Base-by-base conservation (phyloP, 768 basidiomycete genomes). In the Leccinum pellstonianum region DNA sequence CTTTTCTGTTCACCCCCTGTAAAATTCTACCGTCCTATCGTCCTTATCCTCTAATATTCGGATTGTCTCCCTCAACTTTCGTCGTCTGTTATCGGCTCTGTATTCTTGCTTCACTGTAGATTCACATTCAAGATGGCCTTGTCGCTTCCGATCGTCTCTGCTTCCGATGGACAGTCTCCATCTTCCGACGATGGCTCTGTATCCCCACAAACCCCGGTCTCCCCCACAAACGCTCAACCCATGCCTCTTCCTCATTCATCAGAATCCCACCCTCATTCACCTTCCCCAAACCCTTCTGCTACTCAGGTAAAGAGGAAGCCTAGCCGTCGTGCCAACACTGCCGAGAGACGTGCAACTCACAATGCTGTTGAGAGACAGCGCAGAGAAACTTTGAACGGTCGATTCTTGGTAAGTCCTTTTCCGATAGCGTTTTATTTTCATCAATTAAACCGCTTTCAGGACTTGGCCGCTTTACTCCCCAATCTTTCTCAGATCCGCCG, bases 321-420 rank as follows among this genome's bases (percentile, higher is more conserved):
- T 57, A 85, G 84, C 68, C 83, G 93, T 63, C 86, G 95, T 33
- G 95, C 94, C 55, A 98, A 98, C 77, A 98, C 95, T 55, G 95
- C 95, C 54, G 96, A 98, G 74, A 91, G 95, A 75, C 81, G 96
- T 37, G 93, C 94, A 4, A 95, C 92, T 21, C 96, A 99, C 78
- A 99, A 98, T 73, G 96, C 97, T 33, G 93, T 98, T 59, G 97
- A 98, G 79, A 83, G 97, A 54, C 90, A 91, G 70, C 84, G 96
- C 52, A 80, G 96, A 53, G 96, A 98, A 79, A 95, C 91, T 49
- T 79, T 98, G 54, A 99, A 98, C 72, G 85, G 90, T 55, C 84
- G 94, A 59, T 98, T 98, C 80, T 78, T 97, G 67, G 91, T 88
- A 72, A 68, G 88, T 74, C 56, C 53, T 57, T 65, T 64, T 58